These are phyloP conservation scores for Corylus americana DNA, from an alignment of 306 rosid genomes.

Conservation along the genomic window DNA sequence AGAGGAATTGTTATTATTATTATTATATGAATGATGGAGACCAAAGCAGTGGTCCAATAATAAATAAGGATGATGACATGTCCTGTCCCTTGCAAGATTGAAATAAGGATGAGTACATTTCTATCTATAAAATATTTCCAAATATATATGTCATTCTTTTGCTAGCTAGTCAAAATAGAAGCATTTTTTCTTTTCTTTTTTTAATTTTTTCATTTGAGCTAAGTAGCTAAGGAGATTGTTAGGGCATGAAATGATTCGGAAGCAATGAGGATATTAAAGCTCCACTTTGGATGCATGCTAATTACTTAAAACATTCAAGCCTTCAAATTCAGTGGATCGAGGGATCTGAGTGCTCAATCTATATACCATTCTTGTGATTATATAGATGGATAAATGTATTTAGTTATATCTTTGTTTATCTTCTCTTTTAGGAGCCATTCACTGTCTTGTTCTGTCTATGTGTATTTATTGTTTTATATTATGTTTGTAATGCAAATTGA, in stretches of 20 bases:
- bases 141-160: neutral
- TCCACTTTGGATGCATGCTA: neutral
- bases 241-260: neutral
- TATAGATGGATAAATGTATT: neutral
- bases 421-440: conserved; percentile 2
- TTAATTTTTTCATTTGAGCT: too few species aligned
- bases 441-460: conserved; percentile 20
- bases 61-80: too few species aligned
- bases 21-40: too few species aligned
- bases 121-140: neutral
- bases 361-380: conserved; percentile 3
- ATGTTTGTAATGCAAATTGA: conserved; percentile 7
- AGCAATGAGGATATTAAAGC: conserved; percentile 1
- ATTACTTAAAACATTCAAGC: neutral
- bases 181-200: too few species aligned
- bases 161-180: neutral
- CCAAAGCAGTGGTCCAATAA: too few species aligned
- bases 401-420: neutral
- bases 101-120: neutral
- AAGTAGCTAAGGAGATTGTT: neutral
- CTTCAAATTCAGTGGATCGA: neutral
- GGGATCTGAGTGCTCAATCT: conserved; percentile 11
- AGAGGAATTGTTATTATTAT: too few species aligned
- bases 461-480: conserved; percentile 1
- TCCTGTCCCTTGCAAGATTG: too few species aligned